Base-by-base conservation (phyloP, 2,329 filamentous ascomycete genomes). In the Claviceps digitariae region DNA sequence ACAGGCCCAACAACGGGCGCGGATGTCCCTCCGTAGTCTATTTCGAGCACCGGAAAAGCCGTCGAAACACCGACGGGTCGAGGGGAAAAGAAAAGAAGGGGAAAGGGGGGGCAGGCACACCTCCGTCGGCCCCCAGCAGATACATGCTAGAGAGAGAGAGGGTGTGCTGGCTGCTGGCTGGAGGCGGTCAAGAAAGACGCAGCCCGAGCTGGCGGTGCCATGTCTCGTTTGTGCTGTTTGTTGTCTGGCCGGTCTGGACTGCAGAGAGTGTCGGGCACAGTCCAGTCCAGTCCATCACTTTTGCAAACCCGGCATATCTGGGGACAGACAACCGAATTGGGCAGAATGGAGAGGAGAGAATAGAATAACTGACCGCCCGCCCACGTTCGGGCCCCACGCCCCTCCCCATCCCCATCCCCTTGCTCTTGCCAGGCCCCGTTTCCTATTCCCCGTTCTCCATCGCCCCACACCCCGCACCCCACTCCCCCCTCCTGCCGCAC, bases 111-210 rank as follows among this genome's bases (percentile, higher is more conserved):
- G n/a, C n/a, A n/a, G n/a, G n/a, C n/a, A n/a, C n/a, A n/a, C 13
- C 23, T 34, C 31, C 8, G 31, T 34, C 31, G 31, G 31, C 31
- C 31, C 31, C 31, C 31, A 34, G 31, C 31, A 29, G n/a, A n/a
- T n/a, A n/a, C n/a, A n/a, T n/a, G n/a, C n/a, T n/a, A n/a, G n/a
- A n/a, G n/a, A n/a, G n/a, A 48, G 17, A 20, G 31, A 25, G 49
- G 45, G 41, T 40, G 40, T 40, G 27, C 41, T 54, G 47, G 43
- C 23, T 15, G 48, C 23, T 49, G 31, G n/a, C 48, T 17, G n/a
- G 49, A 54, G 45, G 53, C 53, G 53, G 53, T 54, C 53, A 54
- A 46, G 25, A 29, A 17, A 25, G 7, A 38, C 47, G 25, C 45
- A 49, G 34, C 48, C 36, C 15, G 36, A 17, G 36, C 48, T 41